These are phyloP conservation scores for Tephrocybe sp. DNA, from an alignment of 768 basidiomycete species.

Conservation along the genomic window DNA sequence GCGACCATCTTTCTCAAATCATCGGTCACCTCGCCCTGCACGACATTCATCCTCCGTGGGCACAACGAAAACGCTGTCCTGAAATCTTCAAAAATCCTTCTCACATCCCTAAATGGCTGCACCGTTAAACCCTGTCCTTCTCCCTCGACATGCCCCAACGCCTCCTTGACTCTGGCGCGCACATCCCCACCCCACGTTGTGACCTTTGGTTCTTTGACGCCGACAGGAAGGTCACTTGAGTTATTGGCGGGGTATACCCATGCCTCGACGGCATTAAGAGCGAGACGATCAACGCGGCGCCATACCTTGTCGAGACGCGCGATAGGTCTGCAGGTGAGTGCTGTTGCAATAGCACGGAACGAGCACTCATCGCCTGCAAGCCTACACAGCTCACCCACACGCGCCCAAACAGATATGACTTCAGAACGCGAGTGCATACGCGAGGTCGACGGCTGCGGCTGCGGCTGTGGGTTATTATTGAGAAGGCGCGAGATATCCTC, in stretches of 20 bases:
- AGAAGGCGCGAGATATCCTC: constrained; percentile 26
- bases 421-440: constrained; percentile 72
- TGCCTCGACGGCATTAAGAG: constrained; percentile 55
- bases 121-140: constrained; percentile 37
- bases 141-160: constrained; percentile 43
- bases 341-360: constrained; percentile 72
- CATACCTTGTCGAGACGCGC: constrained; percentile 78
- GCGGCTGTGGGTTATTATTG: neutral
- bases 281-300: constrained; percentile 66
- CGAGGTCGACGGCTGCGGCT: constrained; percentile 30
- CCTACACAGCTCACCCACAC: constrained; percentile 71
- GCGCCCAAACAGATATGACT: constrained; percentile 69
- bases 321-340: constrained; percentile 69
- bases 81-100: constrained; percentile 50
- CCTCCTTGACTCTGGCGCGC: constrained; percentile 42
- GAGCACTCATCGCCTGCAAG: constrained; percentile 75
- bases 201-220: constrained; percentile 42
- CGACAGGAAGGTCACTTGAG: constrained; percentile 27
- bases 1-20: constrained; percentile 49
- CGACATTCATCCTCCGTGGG: constrained; percentile 36
- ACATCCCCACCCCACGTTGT: constrained; percentile 73
- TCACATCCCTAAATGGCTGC: constrained; percentile 38
- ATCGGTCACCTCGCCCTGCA: constrained; percentile 38
- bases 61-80: constrained; percentile 50
- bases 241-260: constrained; percentile 52